These are phyloP conservation scores for Pezizomycotina sp. DNA, from an alignment of 2,329 filamentous ascomycete species.

Conservation along the genomic window DNA sequence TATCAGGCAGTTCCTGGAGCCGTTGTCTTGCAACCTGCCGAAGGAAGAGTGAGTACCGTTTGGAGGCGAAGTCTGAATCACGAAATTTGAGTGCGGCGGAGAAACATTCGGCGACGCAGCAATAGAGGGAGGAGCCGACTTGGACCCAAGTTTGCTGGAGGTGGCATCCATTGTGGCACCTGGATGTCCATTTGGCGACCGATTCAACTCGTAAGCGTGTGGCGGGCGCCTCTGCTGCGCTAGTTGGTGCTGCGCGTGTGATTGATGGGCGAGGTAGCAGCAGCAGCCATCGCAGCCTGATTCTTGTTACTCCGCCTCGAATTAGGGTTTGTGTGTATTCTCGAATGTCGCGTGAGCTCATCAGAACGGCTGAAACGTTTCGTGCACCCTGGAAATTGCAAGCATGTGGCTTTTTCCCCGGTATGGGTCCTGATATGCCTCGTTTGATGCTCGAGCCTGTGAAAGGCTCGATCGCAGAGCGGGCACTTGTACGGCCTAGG, in stretches of 20 bases:
- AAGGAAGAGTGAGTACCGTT: conserved; percentile 43
- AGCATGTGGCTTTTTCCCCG: conserved; percentile 90
- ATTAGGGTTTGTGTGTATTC: conserved; percentile 98
- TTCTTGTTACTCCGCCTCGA: conserved; percentile 83
- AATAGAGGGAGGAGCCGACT: conserved; percentile 74
- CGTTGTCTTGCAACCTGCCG: conserved; percentile 35
- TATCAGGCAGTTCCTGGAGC: conserved; percentile 36
- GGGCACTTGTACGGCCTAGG: conserved; percentile 97
- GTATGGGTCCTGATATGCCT: conserved; percentile 92
- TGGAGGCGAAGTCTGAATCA: conserved; percentile 42
- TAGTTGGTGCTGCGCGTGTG: conserved; percentile 23
- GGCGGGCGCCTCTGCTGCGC: conserved; percentile 31
- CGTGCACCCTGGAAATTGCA: conserved; percentile 87
- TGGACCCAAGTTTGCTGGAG: conserved; percentile 67
- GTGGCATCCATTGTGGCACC: conserved; percentile 59
- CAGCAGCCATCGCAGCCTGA: conserved; percentile 42
- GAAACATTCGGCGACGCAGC: conserved; percentile 90
- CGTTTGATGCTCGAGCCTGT: conserved; percentile 87
- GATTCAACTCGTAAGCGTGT: conserved; percentile 35
- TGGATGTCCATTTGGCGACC: conserved; percentile 37
- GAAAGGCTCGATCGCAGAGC: conserved; percentile 95
- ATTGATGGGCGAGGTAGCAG: conserved; percentile 37
- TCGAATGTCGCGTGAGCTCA: conserved; percentile 87
- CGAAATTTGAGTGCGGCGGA: conserved; percentile 66
- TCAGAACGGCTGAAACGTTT: conserved; percentile 96